Evolutionary conservation across 2,329 filamentous ascomycete species (phyloP), one percentile per base, ranked within the genome.

Genomic region (Rutstroemia sp.): DNA sequence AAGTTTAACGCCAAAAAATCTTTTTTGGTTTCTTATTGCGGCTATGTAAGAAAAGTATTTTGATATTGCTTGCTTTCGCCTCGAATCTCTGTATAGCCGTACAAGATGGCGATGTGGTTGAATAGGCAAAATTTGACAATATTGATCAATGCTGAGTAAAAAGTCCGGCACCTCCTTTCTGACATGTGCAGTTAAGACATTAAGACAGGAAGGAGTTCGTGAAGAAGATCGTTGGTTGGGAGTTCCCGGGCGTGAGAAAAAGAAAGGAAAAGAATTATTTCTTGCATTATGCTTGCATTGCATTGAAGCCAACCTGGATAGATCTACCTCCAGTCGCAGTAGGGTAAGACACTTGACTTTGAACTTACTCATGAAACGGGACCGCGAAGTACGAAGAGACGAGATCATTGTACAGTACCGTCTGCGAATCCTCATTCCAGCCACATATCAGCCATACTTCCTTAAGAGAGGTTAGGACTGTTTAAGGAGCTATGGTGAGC

Each of bases 21-120:
- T 41, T 27, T 45, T 39, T 37, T 6, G 45, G n/a, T 10, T 45
- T 54, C 52, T 54, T 54, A 42, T n/a, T 54, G 52, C 52, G 52
- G 52, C 52, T 49, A 49, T 25, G 12, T 39, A 37, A 30, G 27
- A 49, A 49, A 48, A 41, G 27, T 16, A 19, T 30, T 30, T n/a
- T 19, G 21, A 19, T 38, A 18, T n/a, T 42, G 37, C 37, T 19
- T 23, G 23, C 27, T 52, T 42, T 21, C 46, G 34, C 50, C n/a
- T 23, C 16, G 8, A 12, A 9, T n/a, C 16, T 25, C 27, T 27
- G 12, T 47, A 14, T 9, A 34, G 12, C 30, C 30, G 9, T 34
- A 12, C 30, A 12, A 34, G 12, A 34, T 12, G 30, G 30, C 30
- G 30, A 34, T 34, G 12, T 34, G 9, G 30, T 34, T 34, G 30